A percentile compares a stretch with the other conserved stretches of the same genome.
Conservation (phyloP, 352 stramenopile species). For the Globisporangium abappressorium region DNA sequence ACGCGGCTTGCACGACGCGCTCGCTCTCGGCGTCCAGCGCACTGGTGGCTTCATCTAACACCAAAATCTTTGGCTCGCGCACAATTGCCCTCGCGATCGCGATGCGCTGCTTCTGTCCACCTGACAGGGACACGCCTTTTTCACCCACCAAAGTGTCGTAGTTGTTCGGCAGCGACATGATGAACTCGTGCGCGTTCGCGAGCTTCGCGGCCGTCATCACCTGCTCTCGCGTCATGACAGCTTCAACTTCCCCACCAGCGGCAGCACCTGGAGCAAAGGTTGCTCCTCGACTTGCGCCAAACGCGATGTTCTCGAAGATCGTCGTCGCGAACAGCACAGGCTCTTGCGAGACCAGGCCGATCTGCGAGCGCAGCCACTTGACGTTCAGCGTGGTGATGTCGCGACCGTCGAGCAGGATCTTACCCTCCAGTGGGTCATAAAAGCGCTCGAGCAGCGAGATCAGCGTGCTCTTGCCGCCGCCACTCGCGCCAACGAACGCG, state of each 20-base stretch:
- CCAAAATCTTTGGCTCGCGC: conserved; percentile 21
- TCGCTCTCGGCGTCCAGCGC: conserved; percentile 34
- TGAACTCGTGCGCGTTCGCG: conserved; percentile 44
- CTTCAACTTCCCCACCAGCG: conserved; percentile 2
- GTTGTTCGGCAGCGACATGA: conserved; percentile 72
- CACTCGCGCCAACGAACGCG: conserved; percentile 31
- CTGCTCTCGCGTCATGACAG: conserved; percentile 7
- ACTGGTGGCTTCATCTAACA: conserved; percentile 28
- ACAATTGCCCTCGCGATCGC: conserved; percentile 29
- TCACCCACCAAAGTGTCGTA: conserved; percentile 61
- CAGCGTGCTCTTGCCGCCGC: conserved; percentile 42
- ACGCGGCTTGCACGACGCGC: conserved; percentile 36
- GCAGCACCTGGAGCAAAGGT: conserved; percentile 3
- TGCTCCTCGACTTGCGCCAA: conserved; percentile 27
- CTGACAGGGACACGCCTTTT: conserved; percentile 31
- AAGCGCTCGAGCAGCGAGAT: conserved; percentile 78
- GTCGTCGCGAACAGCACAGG: conserved; percentile 88
- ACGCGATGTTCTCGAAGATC: conserved; percentile 90
- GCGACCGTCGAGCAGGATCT: conserved; percentile 76
- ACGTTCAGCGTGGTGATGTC: conserved; percentile 80
- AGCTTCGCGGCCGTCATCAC: conserved; percentile 15
- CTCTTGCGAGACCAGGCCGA: conserved; percentile 79
- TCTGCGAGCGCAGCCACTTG: conserved; percentile 60
- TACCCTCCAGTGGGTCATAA: conserved; percentile 79
- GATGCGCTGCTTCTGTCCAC: conserved; percentile 37